A percentile compares a stretch with the other conserved stretches of the same genome.
Conservation (phyloP, 2,329 filamentous ascomycete genomes). For the Exserohilum rostratum region DNA sequence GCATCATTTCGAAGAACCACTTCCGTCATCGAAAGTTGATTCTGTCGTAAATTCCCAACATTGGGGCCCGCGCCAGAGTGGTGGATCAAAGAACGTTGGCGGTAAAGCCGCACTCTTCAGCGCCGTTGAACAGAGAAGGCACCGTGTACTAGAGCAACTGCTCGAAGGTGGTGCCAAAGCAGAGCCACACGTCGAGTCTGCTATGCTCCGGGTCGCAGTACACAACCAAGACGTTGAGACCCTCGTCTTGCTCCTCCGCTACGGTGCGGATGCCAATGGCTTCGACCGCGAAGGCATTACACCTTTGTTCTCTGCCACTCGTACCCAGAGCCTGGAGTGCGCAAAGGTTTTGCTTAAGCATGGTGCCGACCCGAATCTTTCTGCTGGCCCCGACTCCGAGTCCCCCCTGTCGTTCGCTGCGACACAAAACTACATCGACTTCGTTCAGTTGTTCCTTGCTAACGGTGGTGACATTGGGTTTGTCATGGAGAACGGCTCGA, state of each 20-base stretch:
- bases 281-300: slow-evolving; percentile 39
- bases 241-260: slow-evolving; percentile 34
- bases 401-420: slow-evolving; percentile 62
- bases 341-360: slow-evolving; percentile 50
- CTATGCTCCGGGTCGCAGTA: slow-evolving; percentile 39
- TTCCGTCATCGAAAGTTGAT: slow-evolving; percentile 24
- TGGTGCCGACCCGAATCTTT: slow-evolving; percentile 31
- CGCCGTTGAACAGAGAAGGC: slow-evolving; percentile 67
- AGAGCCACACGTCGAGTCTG: slow-evolving; percentile 38
- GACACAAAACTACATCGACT: slow-evolving; percentile 59
- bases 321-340: slow-evolving; percentile 48
- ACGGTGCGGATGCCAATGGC: slow-evolving; percentile 40
- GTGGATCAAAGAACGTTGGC: slow-evolving; percentile 36
- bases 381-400: slow-evolving; percentile 56
- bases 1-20: slow-evolving; percentile 32
- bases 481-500: slow-evolving; percentile 63
- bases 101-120: slow-evolving; percentile 54
- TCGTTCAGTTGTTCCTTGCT: slow-evolving; percentile 65
- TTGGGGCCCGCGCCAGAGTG: slow-evolving; percentile 30
- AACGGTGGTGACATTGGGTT: slow-evolving; percentile 66
- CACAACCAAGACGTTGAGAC: slow-evolving; percentile 41
- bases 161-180: slow-evolving; percentile 41
- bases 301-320: slow-evolving; percentile 37
- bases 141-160: slow-evolving; percentile 58
- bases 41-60: slow-evolving; percentile 19